Base-by-base conservation (phyloP, 495 filamentous ascomycete species). In the Poronia punctata region DNA sequence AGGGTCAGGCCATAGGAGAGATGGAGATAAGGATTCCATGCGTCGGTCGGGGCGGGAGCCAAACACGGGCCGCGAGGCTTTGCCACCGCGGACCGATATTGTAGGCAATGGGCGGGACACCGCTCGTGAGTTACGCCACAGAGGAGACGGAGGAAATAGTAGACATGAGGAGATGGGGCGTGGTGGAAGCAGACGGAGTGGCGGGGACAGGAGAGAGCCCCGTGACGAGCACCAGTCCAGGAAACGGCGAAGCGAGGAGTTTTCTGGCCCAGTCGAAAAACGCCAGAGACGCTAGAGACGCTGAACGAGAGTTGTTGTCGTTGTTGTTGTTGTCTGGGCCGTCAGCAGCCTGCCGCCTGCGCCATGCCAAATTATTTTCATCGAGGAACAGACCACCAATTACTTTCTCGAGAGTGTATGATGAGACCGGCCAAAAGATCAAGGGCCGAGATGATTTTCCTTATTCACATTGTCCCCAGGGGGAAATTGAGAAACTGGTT, bases 201-300 rank as follows among this genome's bases (percentile, higher is more conserved):
- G 57, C 35, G 57, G 28, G 19, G 61, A 62, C 17, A 53, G 53
- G 19, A 56, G 57, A 22, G 57, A 56, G 21, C 43, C 48, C 22
- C 53, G 58, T 16, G 49, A 60, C 21, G 43, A 46, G 15, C 43
- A 46, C 17, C 57, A 61, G 43, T 47, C 43, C 24, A 54, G 57
- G 22, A 68, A 66, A 51, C 50, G 63, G 29, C 59, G 54, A 34
- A 62, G 56, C 24, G 65, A 66, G 29, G 65, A 63, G 40, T 62
- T 58, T 35, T 54, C 46, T 46, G 52, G 52, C 20, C 49, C 57
- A 18, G 35, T 38, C 44, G 56, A 60, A 29, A 57, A 60, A 43
- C 48, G 56, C 43, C 56, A 48, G 36, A 54, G 56, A 54, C 56
- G 56, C 21, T 60, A 60, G 53, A 1, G 7, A 15, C 21, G 21